Conservation (phyloP, 495 filamentous ascomycete species). For the Aspergillus taichungensis region DNA sequence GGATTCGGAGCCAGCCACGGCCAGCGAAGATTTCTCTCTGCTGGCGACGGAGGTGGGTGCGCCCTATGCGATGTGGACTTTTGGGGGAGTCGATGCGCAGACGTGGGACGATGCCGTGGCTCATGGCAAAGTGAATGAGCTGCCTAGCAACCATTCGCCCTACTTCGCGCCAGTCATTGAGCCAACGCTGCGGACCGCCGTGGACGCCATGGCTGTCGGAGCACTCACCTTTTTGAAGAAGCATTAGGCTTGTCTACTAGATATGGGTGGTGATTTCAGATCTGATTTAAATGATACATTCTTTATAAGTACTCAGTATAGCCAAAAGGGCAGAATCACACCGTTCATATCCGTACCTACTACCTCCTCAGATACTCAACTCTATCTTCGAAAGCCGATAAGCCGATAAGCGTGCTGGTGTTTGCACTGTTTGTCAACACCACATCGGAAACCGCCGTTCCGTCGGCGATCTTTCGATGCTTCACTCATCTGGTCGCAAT, state of each 20-base stretch:
- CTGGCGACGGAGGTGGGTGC: constrained; percentile 42
- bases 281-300: no score
- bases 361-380: no score
- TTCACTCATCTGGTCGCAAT: no score
- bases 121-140: constrained; percentile 29
- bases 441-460: no score
- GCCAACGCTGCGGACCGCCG: constrained; percentile 46
- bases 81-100: constrained; percentile 42
- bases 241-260: no score
- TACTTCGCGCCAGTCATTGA: constrained; percentile 53
- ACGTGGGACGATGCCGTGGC: constrained; percentile 39
- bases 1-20: constrained; percentile 17
- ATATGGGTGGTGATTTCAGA: no score
- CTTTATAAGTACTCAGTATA: background rate
- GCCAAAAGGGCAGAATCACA: no score
- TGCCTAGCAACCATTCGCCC: constrained; percentile 50
- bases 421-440: no score
- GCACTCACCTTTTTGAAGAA: constrained; percentile 39
- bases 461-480: no score
- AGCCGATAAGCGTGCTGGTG: no score
- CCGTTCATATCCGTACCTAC: no score
- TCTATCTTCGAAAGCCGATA: no score
- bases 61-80: constrained; percentile 49
- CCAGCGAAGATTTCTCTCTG: constrained; percentile 50
- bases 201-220: constrained; percentile 47